A percentile compares a stretch with the other conserved stretches of the same genome.
Conservation (phyloP, 306 rosid species). For the Astragalus membranaceus region DNA sequence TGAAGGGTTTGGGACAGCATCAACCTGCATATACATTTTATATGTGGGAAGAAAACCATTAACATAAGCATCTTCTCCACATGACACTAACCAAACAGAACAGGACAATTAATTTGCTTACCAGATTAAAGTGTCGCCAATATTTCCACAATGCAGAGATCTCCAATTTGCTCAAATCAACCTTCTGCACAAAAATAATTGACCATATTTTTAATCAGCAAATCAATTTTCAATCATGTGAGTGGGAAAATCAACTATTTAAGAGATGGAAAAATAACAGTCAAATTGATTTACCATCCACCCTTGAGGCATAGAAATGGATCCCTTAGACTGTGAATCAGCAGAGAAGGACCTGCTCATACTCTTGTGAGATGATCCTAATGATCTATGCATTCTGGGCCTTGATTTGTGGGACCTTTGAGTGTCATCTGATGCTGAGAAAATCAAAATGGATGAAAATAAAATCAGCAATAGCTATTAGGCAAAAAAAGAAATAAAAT, state of each 20-base stretch:
- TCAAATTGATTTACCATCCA: slow-evolving; percentile 45
- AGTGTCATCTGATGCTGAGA: slow-evolving; percentile 78
- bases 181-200: slow-evolving; percentile 44
- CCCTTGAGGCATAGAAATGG: slow-evolving; percentile 65
- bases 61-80: background rate
- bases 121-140: slow-evolving; percentile 91
- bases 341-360: slow-evolving; percentile 73
- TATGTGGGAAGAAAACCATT: background rate
- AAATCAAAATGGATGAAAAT: slow-evolving; percentile 8
- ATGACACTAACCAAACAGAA: background rate
- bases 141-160: slow-evolving; percentile 91
- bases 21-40: slow-evolving; percentile 42
- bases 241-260: background rate
- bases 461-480: too few relatives aligned
- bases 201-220: background rate
- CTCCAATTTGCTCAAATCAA: slow-evolving; percentile 84
- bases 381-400: slow-evolving; percentile 63
- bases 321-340: slow-evolving; percentile 81
- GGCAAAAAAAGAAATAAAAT: slow-evolving; percentile 24
- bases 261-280: background rate
- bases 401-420: slow-evolving; percentile 81
- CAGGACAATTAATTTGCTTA: slow-evolving; percentile 33
- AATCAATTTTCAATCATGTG: background rate
- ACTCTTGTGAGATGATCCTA: slow-evolving; percentile 74
- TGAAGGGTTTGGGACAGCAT: slow-evolving; percentile 73